phyloP scores from a whole-genome alignment of 1,139 yeast genomes.

The Hyphopichia burtonii region DNA sequence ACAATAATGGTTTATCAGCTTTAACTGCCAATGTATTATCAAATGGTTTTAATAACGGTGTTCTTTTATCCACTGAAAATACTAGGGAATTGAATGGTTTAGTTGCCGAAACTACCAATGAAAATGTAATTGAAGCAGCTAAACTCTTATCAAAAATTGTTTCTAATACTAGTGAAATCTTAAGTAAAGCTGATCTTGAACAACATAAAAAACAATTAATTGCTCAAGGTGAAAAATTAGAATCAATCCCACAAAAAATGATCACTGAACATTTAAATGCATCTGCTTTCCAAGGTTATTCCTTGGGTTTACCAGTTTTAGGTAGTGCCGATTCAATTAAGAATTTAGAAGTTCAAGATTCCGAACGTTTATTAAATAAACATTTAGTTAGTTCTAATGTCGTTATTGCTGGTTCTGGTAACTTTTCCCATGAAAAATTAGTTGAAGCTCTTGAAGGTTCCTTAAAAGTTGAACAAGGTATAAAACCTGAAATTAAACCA shows the following conservation, averaged over 20 bases:
- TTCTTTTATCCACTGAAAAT: slow-evolving; percentile 43
- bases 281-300: slow-evolving; percentile 82
- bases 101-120: slow-evolving; percentile 50
- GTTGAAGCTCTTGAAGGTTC: slow-evolving; percentile 61
- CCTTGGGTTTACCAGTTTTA: slow-evolving; percentile 69
- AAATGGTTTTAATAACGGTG: slow-evolving; percentile 42
- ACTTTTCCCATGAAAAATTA: slow-evolving; percentile 63
- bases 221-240: slow-evolving; percentile 43
- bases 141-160: slow-evolving; percentile 34
- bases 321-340: slow-evolving; percentile 68
- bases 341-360: slow-evolving; percentile 58
- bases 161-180: slow-evolving; percentile 30
- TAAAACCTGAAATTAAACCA: slow-evolving; percentile 52
- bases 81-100: slow-evolving; percentile 56
- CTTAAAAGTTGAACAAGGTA: slow-evolving; percentile 49
- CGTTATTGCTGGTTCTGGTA: slow-evolving; percentile 74
- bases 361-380: slow-evolving; percentile 53
- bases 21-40: slow-evolving; percentile 55
- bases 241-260: slow-evolving; percentile 45
- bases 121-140: slow-evolving; percentile 43
- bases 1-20: slow-evolving; percentile 77
- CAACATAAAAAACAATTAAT: slow-evolving; percentile 36
- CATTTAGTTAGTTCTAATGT: slow-evolving; percentile 62
- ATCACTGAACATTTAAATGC: slow-evolving; percentile 74
- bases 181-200: slow-evolving; percentile 35